A percentile compares a stretch with the other conserved stretches of the same genome.
phyloP scores from a whole-genome alignment of 2,329 filamentous ascomycete species.

The Pestalotiopsis sp. region DNA sequence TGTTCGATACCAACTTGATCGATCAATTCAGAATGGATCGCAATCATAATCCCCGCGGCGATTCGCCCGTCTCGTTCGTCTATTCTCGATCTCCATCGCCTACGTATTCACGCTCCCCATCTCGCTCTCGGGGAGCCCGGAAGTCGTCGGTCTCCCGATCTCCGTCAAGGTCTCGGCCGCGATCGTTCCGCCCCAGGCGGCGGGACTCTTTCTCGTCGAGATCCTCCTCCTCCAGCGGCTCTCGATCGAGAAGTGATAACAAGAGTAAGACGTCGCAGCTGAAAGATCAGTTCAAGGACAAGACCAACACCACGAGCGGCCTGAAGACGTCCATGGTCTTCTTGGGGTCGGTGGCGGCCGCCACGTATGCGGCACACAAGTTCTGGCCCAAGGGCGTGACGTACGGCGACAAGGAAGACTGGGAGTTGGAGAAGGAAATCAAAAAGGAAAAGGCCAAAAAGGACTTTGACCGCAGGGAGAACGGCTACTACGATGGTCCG shows the following conservation, averaged over 20 bases:
- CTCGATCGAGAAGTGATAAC: not conserved
- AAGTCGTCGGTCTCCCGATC: constrained; percentile 3
- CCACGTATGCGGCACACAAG: constrained; percentile 37
- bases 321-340: constrained; percentile 39
- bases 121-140: constrained; percentile 2
- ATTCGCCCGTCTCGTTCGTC: constrained; percentile 5
- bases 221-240: constrained; percentile 11
- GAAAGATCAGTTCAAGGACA: constrained; percentile 17
- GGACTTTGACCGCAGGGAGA: not conserved
- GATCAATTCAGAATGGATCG: not conserved
- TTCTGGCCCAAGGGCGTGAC: constrained; percentile 40
- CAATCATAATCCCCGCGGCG: not conserved
- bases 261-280: not conserved
- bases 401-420: constrained; percentile 41
- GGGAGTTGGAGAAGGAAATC: constrained; percentile 29
- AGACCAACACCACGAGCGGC: constrained; percentile 19
- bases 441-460: constrained; percentile 10
- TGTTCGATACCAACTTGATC: not conserved
- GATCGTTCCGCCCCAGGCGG: not conserved
- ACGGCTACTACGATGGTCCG: not conserved
- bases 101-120: not conserved
- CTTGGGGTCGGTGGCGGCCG: constrained; percentile 40
- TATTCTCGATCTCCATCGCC: constrained; percentile 12
- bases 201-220: constrained; percentile 12
- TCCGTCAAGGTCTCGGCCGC: not conserved